These are phyloP conservation scores for Conringia planisiliqua DNA, from an alignment of 345 rosid species.

Conservation along the genomic window DNA sequence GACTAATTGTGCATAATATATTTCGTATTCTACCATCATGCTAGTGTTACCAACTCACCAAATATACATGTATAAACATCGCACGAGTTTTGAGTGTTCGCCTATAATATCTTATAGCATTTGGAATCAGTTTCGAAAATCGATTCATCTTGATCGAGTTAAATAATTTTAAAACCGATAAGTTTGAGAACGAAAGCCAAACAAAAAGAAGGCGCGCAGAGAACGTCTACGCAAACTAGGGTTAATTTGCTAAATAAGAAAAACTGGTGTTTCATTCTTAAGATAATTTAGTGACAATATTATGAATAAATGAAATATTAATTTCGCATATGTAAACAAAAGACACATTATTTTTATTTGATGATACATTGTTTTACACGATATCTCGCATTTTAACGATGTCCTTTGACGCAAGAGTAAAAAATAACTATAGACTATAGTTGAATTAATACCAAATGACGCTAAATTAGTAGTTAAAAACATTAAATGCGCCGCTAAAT, in stretches of 20 bases:
- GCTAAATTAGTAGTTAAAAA: slow-evolving; percentile 7
- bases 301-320: too few relatives aligned
- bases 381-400: background rate
- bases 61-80: too few relatives aligned
- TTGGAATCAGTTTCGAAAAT: too few relatives aligned
- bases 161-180: background rate
- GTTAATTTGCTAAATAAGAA: background rate
- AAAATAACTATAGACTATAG: background rate
- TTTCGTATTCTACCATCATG: too few relatives aligned
- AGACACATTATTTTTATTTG: background rate
- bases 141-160: background rate
- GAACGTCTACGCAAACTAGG: background rate
- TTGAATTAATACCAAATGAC: background rate
- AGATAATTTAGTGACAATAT: too few relatives aligned
- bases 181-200: background rate
- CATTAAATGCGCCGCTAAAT: slow-evolving; percentile 28
- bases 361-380: background rate
- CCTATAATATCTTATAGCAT: too few relatives aligned
- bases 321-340: background rate
- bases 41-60: too few relatives aligned
- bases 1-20: too few relatives aligned
- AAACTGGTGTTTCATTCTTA: too few relatives aligned
- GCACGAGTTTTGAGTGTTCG: too few relatives aligned
- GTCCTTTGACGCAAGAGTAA: background rate
- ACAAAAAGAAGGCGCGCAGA: background rate